phyloP scores from a whole-genome alignment of 371 early-diverging fungal species.

The Mortierella sp. region DNA sequence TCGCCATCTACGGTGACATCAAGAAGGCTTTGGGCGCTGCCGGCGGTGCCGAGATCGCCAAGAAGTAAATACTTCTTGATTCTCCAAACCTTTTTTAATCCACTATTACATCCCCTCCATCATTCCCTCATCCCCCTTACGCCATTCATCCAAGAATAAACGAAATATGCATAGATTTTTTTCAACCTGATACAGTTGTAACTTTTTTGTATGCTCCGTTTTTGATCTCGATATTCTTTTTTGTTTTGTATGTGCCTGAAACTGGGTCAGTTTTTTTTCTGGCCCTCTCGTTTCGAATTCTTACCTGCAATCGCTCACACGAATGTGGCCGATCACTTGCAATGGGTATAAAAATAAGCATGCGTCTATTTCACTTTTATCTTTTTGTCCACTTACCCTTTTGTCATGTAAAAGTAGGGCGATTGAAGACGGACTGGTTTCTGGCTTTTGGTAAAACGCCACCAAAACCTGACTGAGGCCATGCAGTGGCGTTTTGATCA shows the following conservation, averaged over 20 bases:
- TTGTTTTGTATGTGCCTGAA: not conserved
- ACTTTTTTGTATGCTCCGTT: not conserved
- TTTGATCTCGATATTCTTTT: not conserved
- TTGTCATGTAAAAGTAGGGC: too few relatives aligned
- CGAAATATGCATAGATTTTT: constrained; percentile 14
- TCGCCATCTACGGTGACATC: constrained; percentile 72
- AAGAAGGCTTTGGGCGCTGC: constrained; percentile 82
- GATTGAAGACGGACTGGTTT: not conserved
- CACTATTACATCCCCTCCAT: not conserved
- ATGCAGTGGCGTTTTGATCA: not conserved
- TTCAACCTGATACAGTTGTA: not conserved
- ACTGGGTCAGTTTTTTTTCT: not conserved
- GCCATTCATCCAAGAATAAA: constrained; percentile 10
- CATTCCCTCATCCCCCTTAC: constrained; percentile 10
- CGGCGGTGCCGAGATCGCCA: constrained; percentile 72
- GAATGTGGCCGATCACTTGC: too few relatives aligned
- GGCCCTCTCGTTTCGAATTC: not conserved
- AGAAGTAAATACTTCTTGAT: constrained; percentile 47
- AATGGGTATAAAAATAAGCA: too few relatives aligned
- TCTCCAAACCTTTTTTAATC: constrained; percentile 10
- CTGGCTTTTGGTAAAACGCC: not conserved
- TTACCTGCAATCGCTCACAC: too few relatives aligned
- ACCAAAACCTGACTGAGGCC: not conserved
- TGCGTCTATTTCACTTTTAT: too few relatives aligned
- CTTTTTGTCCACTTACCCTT: too few relatives aligned